Evolutionary conservation across 768 basidiomycete genomes (phyloP).

Genomic region (Kwoniella heveanensis): DNA sequence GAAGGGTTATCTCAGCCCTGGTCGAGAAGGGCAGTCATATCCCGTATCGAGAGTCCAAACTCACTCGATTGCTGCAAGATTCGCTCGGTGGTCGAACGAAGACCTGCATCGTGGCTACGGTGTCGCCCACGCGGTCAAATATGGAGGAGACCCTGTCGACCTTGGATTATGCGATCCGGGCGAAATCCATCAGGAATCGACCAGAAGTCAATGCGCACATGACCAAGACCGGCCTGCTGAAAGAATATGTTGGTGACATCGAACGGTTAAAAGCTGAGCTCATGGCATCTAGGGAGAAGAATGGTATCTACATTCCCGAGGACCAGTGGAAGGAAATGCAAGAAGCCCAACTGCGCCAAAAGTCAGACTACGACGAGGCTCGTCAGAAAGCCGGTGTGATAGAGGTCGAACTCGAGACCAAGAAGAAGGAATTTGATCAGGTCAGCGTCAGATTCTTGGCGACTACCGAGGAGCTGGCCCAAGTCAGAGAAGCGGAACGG

Average conservation of each 20-base stretch:
- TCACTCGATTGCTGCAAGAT: constrained; percentile 95
- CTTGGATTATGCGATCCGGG: constrained; percentile 91
- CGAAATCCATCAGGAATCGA: constrained; percentile 91
- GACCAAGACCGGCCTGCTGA: constrained; percentile 85
- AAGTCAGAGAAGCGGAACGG: constrained; percentile 50
- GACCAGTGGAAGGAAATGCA: constrained; percentile 85
- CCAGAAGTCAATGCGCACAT: constrained; percentile 94
- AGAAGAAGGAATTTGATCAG: constrained; percentile 89
- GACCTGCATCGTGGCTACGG: constrained; percentile 95
- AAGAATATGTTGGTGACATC: constrained; percentile 91
- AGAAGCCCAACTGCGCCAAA: constrained; percentile 72
- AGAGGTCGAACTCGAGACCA: constrained; percentile 73
- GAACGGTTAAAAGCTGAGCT: constrained; percentile 83
- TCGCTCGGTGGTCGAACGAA: constrained; percentile 97
- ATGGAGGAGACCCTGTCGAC: constrained; percentile 97
- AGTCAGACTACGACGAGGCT: constrained; percentile 78
- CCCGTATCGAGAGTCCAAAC: constrained; percentile 95
- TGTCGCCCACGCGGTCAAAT: constrained; percentile 89
- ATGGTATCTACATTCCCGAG: constrained; percentile 89
- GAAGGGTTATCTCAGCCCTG: constrained; percentile 91
- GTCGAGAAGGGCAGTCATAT: constrained; percentile 90
- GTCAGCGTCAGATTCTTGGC: constrained; percentile 74
- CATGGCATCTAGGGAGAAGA: constrained; percentile 85
- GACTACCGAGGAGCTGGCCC: constrained; percentile 73
- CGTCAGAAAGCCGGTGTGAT: constrained; percentile 78